phyloP scores from a whole-genome alignment of 2,329 filamentous ascomycete species.

The Xylaria digitata region DNA sequence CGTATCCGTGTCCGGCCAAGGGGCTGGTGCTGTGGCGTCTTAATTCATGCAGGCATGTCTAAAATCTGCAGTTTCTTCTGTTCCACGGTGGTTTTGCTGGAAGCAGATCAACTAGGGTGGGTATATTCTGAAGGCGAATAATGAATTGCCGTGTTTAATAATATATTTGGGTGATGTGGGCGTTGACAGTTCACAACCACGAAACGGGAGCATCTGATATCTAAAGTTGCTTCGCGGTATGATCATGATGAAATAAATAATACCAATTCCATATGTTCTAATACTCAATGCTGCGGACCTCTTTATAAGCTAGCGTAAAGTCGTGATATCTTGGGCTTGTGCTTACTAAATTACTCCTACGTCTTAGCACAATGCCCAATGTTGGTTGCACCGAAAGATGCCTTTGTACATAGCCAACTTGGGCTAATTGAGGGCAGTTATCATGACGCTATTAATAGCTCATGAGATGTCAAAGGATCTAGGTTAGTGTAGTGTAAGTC shows the following conservation, averaged over 20 bases:
- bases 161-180: slow-evolving; percentile 20
- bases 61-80: neutral
- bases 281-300: slow-evolving; percentile 4
- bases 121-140: slow-evolving; percentile 2
- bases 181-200: slow-evolving; percentile 27
- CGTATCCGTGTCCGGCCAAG: slow-evolving; percentile 51
- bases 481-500: too few species aligned
- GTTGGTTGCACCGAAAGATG: neutral
- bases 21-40: slow-evolving; percentile 21
- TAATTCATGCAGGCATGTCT: slow-evolving; percentile 1
- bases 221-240: slow-evolving; percentile 39
- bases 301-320: slow-evolving; percentile 1
- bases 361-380: neutral
- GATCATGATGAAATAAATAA: slow-evolving; percentile 43
- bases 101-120: slow-evolving; percentile 25
- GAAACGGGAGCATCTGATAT: slow-evolving; percentile 34
- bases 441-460: too few species aligned
- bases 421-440: neutral
- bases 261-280: slow-evolving; percentile 38
- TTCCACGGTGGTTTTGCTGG: neutral
- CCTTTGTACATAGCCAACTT: neutral
- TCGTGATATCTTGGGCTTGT: slow-evolving; percentile 12
- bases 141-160: slow-evolving; percentile 20
- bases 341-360: neutral
- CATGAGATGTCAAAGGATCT: neutral